Evolutionary conservation across 768 basidiomycete genomes (phyloP).

Genomic region (Sistotremastrum suecicum): DNA sequence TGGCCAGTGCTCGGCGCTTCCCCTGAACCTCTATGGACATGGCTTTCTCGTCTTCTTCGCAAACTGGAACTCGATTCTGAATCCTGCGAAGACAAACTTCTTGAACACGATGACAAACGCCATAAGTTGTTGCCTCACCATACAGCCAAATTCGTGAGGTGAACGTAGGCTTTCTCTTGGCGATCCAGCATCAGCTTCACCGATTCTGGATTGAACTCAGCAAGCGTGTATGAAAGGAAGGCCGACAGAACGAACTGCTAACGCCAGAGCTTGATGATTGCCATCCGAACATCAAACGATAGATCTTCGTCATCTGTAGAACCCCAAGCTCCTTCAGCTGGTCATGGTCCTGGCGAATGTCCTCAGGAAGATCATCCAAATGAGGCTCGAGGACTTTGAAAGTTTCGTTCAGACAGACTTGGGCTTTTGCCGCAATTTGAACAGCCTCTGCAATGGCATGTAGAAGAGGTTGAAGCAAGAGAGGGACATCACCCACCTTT

Average conservation of each 20-base stretch:
- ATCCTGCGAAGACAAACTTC: too few relatives aligned
- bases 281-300: slow-evolving; percentile 3
- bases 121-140: not conserved
- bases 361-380: not conserved
- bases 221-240: not conserved
- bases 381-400: slow-evolving; percentile 2
- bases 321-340: slow-evolving; percentile 2
- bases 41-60: too few relatives aligned
- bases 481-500: not conserved
- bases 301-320: slow-evolving; percentile 4
- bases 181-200: slow-evolving; percentile 2
- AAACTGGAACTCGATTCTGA: too few relatives aligned
- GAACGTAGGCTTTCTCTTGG: slow-evolving; percentile 1
- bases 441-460: not conserved
- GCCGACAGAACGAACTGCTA: not conserved
- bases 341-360: slow-evolving; percentile 1
- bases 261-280: not conserved
- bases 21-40: too few relatives aligned
- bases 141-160: slow-evolving; percentile 1
- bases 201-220: not conserved
- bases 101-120: too few relatives aligned
- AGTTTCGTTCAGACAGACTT: slow-evolving; percentile 5
- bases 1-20: too few relatives aligned
- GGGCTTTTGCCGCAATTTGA: slow-evolving; percentile 1
- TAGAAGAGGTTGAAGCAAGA: too few relatives aligned